phyloP scores from a whole-genome alignment of 2,329 filamentous ascomycete genomes.

The Lecanicillium sp. region DNA sequence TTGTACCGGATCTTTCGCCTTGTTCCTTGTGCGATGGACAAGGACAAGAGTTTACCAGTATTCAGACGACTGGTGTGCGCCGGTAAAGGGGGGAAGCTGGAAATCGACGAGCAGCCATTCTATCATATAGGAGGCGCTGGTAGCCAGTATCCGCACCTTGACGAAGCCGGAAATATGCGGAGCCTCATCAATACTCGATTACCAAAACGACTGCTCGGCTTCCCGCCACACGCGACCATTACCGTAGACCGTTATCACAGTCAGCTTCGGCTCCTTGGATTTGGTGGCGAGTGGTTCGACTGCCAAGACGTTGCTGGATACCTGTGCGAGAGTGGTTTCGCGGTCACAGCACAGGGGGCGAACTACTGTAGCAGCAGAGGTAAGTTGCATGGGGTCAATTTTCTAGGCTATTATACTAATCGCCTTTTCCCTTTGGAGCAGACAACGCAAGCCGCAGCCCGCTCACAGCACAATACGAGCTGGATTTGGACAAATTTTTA shows the following conservation, averaged over 20 bases:
- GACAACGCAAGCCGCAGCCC: background rate
- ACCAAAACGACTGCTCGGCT: background rate
- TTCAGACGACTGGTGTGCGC: background rate
- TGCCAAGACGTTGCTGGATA: conserved; percentile 1
- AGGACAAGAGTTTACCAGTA: background rate
- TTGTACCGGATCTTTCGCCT: background rate
- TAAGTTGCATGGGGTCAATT: too few species aligned
- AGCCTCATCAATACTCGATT: background rate
- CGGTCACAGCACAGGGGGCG: too few species aligned
- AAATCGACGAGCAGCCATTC: background rate
- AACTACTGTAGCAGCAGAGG: too few species aligned
- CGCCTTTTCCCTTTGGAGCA: too few species aligned
- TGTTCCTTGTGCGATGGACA: conserved; percentile 1
- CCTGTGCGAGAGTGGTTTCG: background rate
- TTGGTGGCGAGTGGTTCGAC: conserved; percentile 1
- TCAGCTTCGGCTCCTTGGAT: background rate
- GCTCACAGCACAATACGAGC: background rate
- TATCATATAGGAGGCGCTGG: conserved; percentile 1
- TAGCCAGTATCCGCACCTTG: conserved; percentile 1
- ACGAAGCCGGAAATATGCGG: background rate
- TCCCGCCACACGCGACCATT: background rate
- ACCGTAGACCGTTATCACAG: background rate
- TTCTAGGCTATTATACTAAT: too few species aligned
- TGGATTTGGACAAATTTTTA: background rate
- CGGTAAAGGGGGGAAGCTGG: background rate